phyloP scores from a whole-genome alignment of 768 basidiomycete species.

The Mycena olivaceomarginata region DNA sequence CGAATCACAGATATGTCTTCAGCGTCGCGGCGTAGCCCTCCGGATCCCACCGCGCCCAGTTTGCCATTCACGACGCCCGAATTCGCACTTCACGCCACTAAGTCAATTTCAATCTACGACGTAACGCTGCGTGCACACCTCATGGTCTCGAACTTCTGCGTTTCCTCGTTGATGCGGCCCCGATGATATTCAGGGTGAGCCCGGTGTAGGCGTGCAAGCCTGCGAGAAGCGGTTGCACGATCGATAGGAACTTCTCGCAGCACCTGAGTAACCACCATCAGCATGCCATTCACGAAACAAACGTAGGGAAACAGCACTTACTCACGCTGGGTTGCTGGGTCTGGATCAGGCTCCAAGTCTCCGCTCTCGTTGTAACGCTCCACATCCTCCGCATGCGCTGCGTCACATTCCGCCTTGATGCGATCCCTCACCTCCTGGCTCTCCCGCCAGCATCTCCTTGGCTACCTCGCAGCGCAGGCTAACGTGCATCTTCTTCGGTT shows the following conservation, averaged over 20 bases:
- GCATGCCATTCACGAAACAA: too few species aligned
- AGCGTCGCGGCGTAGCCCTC: background rate
- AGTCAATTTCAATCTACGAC: too few species aligned
- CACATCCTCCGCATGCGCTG: background rate
- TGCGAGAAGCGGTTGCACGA: background rate
- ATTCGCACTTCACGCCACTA: background rate
- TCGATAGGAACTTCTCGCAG: background rate
- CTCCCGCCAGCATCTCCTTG: background rate
- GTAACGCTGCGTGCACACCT: background rate
- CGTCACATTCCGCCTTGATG: background rate
- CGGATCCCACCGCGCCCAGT: conserved; percentile 12
- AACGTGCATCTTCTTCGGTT: too few species aligned
- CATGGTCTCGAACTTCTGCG: background rate
- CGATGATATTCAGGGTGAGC: conserved; percentile 1
- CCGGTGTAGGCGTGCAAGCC: conserved; percentile 11
- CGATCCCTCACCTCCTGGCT: background rate
- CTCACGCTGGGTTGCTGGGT: background rate
- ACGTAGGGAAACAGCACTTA: background rate
- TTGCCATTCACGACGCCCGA: background rate
- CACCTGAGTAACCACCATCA: background rate
- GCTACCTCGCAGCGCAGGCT: too few species aligned
- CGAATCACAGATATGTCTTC: background rate
- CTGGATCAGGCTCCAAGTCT: background rate
- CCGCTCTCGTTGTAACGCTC: background rate
- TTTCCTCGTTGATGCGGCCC: background rate